A percentile compares a stretch with the other conserved stretches of the same genome.
phyloP scores from a whole-genome alignment of 768 basidiomycete species.

The Russula compacta region DNA sequence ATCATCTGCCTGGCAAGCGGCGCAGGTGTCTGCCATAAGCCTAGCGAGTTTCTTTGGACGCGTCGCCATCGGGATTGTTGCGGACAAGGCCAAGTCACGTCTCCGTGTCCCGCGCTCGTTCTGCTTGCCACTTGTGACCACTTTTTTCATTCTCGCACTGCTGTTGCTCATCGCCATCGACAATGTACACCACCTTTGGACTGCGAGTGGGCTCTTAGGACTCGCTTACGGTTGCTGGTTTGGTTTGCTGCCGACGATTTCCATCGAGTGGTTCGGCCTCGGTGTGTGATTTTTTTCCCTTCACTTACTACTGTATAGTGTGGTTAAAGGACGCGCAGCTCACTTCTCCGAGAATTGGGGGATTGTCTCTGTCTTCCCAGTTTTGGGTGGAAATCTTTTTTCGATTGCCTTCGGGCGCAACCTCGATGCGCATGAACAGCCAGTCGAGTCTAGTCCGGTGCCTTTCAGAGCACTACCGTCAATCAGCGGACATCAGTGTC shows the following conservation, averaged over 20 bases:
- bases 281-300: constrained; percentile 36
- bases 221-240: constrained; percentile 68
- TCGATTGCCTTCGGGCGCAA: constrained; percentile 78
- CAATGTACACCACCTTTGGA: constrained; percentile 59
- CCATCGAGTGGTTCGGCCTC: constrained; percentile 85
- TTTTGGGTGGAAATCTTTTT: constrained; percentile 75
- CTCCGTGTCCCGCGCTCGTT: constrained; percentile 57
- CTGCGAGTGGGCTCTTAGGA: constrained; percentile 45
- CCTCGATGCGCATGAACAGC: constrained; percentile 58
- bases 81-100: constrained; percentile 53
- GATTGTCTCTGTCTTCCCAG: constrained; percentile 60
- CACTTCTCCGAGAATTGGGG: constrained; percentile 88
- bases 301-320: not conserved
- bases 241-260: constrained; percentile 64
- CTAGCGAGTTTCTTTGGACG: constrained; percentile 76
- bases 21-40: constrained; percentile 78
- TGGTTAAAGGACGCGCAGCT: constrained; percentile 27
- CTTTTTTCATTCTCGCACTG: constrained; percentile 67
- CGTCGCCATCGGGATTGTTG: constrained; percentile 62
- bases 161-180: constrained; percentile 44
- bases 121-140: constrained; percentile 57
- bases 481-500: constrained; percentile 13
- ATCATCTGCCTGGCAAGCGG: constrained; percentile 68
- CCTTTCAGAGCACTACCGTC: not conserved
- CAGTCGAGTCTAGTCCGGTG: not conserved